Evolutionary conservation across 805 yeast species (phyloP).

Genomic region (Lipomyces yamanashiensis): DNA sequence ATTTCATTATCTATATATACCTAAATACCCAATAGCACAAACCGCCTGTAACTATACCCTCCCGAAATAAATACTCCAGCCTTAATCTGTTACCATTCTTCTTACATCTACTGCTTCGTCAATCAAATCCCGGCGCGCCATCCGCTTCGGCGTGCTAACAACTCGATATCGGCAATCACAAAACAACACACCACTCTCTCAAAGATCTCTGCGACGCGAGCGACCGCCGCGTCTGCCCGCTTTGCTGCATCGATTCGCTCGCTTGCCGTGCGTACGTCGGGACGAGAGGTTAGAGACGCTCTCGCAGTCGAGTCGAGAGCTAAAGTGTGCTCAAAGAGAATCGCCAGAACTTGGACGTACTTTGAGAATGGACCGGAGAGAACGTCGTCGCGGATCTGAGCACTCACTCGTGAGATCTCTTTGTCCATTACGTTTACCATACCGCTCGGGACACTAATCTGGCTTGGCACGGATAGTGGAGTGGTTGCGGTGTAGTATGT

Average conservation of each 20-base stretch:
- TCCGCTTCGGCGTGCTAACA: conserved; percentile 1
- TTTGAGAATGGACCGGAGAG: conserved; percentile 13
- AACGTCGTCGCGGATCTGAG: conserved; percentile 14
- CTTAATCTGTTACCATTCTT: too few species aligned
- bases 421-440: conserved; percentile 4
- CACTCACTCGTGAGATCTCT: not conserved
- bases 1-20: too few species aligned
- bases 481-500: not conserved
- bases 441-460: not conserved
- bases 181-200: conserved; percentile 22
- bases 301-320: not conserved
- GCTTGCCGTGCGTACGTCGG: not conserved
- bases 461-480: not conserved
- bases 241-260: not conserved
- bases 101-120: too few species aligned
- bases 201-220: not conserved
- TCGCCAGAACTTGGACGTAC: conserved; percentile 18
- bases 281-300: not conserved
- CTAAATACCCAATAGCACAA: too few species aligned
- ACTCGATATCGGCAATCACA: conserved; percentile 16
- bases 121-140: not conserved
- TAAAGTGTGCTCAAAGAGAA: conserved; percentile 16
- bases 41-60: too few species aligned
- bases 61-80: too few species aligned
- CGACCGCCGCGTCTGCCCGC: not conserved